Percentiles rank a stretch among this genome's conserved stretches.
Conservation (phyloP, 331 rosid genomes). For the Acacia concinna region DNA sequence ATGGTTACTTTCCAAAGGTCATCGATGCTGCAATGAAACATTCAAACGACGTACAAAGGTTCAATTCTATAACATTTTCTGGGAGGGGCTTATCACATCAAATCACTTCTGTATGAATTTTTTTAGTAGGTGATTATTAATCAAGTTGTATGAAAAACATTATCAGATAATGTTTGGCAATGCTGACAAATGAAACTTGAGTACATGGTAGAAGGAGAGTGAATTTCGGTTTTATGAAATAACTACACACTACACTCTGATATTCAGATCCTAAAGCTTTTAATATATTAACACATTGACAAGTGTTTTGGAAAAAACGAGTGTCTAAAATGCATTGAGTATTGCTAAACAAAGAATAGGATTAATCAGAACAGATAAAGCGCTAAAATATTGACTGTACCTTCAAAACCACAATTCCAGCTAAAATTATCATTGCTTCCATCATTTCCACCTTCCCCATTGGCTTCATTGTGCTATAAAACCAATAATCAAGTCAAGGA, state of each 20-base stretch:
- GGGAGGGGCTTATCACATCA: background rate
- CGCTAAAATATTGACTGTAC: conserved; percentile 40
- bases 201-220: background rate
- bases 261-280: background rate
- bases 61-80: background rate
- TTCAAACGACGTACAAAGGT: background rate
- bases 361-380: conserved; percentile 14
- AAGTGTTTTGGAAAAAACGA: background rate
- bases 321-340: background rate
- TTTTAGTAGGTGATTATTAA: background rate
- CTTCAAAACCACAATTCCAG: conserved; percentile 99
- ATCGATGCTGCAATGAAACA: background rate
- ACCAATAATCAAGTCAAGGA: conserved; percentile 43
- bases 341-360: conserved; percentile 10
- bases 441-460: conserved; percentile 95
- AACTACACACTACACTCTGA: background rate
- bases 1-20: background rate
- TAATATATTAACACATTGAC: background rate
- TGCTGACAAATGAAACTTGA: background rate
- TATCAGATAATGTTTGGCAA: background rate
- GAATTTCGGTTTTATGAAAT: conserved; percentile 1
- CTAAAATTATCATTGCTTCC: conserved; percentile 86
- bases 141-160: background rate
- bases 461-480: conserved; percentile 90
- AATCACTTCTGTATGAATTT: background rate